Conservation (phyloP, 257 asterid genomes). For the Solanum ossicruentum region DNA sequence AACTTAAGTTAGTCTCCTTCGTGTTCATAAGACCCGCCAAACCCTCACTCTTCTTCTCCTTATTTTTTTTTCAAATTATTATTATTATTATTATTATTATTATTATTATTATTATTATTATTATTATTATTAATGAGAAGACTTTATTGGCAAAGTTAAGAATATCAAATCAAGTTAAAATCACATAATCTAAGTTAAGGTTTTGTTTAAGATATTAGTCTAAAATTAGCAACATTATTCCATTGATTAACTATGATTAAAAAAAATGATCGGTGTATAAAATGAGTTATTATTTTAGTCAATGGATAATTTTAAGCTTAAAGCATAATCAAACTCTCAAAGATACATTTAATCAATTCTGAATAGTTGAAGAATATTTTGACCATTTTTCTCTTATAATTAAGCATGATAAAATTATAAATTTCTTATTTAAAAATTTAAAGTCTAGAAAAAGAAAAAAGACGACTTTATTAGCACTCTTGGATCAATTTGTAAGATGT, state of each 20-base stretch:
- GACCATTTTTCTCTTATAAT: background rate
- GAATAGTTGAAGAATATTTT: background rate
- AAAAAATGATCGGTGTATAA: background rate
- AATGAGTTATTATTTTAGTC: background rate
- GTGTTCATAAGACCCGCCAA: too few relatives aligned
- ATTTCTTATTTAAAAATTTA: background rate
- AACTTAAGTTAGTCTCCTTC: too few relatives aligned
- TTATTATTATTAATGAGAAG: too few relatives aligned
- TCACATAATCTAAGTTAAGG: background rate
- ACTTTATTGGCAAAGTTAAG: background rate
- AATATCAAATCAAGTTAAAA: background rate
- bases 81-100: too few relatives aligned
- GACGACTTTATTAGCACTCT: background rate
- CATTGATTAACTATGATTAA: background rate
- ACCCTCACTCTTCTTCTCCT: too few relatives aligned
- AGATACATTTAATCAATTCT: background rate
- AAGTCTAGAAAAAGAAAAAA: background rate
- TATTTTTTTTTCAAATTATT: too few relatives aligned
- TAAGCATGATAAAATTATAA: background rate
- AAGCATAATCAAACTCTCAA: background rate
- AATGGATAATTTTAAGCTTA: background rate
- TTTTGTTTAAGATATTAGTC: background rate
- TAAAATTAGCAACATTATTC: background rate
- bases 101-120: too few relatives aligned
- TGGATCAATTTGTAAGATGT: background rate